Percentiles rank a stretch among this genome's conserved stretches.
Evolutionary conservation across 2,329 filamentous ascomycete species (phyloP).

Genomic region (Mycosphaerella arachidis): DNA sequence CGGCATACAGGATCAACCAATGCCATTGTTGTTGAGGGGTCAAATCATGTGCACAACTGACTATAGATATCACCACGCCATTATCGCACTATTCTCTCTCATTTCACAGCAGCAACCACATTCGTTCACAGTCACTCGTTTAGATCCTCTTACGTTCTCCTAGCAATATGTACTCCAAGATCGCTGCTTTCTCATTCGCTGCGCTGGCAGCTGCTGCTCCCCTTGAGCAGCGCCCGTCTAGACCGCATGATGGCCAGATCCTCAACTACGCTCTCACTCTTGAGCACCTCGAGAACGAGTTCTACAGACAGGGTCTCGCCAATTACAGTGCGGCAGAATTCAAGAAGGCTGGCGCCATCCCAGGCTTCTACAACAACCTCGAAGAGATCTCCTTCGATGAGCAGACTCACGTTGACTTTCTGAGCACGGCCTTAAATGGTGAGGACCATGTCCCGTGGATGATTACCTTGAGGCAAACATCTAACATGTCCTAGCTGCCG

Average conservation of each 20-base stretch:
- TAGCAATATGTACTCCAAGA: neutral
- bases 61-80: neutral
- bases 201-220: slow-evolving; percentile 10
- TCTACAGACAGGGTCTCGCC: slow-evolving; percentile 52
- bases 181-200: slow-evolving; percentile 10
- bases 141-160: neutral
- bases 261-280: slow-evolving; percentile 42
- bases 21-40: neutral
- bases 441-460: neutral
- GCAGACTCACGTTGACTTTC: slow-evolving; percentile 52
- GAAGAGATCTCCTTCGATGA: slow-evolving; percentile 55
- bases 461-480: neutral
- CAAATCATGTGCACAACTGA: neutral
- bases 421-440: slow-evolving; percentile 37
- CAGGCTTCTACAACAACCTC: slow-evolving; percentile 55
- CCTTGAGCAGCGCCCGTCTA: neutral
- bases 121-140: neutral
- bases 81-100: neutral
- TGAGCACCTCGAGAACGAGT: slow-evolving; percentile 52
- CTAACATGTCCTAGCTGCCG: slow-evolving; percentile 37
- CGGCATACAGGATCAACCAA: neutral
- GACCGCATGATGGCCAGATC: slow-evolving; percentile 16
- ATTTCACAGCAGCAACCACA: neutral
- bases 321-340: slow-evolving; percentile 10
- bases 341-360: slow-evolving; percentile 29